Percentiles rank a stretch among this genome's conserved stretches.
phyloP scores from a whole-genome alignment of 2,329 filamentous ascomycete species.

The Byssothecium circinans region DNA sequence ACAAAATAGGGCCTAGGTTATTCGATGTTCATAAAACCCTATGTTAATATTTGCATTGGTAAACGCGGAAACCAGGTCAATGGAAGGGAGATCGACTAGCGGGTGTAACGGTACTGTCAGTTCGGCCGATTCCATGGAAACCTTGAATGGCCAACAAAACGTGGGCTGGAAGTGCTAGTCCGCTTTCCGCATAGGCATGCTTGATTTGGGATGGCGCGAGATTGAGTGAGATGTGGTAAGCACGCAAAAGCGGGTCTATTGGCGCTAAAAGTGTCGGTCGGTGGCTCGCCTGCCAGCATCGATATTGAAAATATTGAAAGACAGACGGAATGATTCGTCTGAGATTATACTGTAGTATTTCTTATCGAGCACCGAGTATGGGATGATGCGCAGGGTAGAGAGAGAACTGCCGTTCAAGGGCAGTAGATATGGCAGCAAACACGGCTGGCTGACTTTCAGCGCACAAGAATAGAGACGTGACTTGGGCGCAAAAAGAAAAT shows the following conservation, averaged over 20 bases:
- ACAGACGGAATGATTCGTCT: background rate
- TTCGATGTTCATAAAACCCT: too few species aligned
- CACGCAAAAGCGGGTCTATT: background rate
- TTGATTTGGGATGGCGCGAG: background rate
- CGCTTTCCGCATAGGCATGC: background rate
- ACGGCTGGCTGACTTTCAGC: background rate
- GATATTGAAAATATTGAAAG: background rate
- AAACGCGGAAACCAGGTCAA: background rate
- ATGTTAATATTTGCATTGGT: background rate
- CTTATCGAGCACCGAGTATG: background rate
- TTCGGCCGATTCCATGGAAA: background rate
- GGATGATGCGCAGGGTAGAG: background rate
- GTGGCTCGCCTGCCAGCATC: background rate
- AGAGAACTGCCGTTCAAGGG: background rate
- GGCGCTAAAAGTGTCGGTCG: background rate
- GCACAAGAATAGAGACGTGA: constrained; percentile 3
- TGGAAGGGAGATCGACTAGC: background rate
- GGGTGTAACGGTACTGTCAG: background rate
- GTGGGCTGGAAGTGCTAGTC: background rate
- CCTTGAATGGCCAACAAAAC: background rate
- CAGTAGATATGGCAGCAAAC: background rate
- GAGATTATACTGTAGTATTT: background rate
- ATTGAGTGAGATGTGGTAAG: background rate
- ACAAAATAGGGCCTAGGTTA: too few species aligned
- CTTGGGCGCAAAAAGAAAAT: background rate